Percentiles rank a stretch among this genome's conserved stretches.
These are phyloP conservation scores for Arachis stenosperma DNA, from an alignment of 306 rosid genomes.

Conservation along the genomic window DNA sequence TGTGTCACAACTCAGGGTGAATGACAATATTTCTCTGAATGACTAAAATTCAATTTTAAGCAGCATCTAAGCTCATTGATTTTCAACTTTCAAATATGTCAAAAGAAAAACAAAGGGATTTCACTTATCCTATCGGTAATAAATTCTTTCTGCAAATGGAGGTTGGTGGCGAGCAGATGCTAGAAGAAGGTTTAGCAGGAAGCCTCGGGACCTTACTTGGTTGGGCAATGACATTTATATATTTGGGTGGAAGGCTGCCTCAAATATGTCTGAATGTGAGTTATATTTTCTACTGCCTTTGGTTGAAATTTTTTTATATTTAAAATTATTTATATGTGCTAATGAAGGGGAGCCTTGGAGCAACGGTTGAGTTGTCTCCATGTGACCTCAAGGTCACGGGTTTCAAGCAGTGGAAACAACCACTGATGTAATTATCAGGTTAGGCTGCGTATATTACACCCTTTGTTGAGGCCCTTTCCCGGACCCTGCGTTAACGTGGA, in stretches of 20 bases:
- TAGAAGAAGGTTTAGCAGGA: slow-evolving; percentile 41
- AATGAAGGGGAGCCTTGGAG: too few species aligned
- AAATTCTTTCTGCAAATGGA: slow-evolving; percentile 37
- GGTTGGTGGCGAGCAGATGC: slow-evolving; percentile 49
- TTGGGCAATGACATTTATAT: slow-evolving; percentile 85
- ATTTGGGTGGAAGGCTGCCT: slow-evolving; percentile 87
- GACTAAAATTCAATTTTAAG: slow-evolving; percentile 19
- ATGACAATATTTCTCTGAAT: slow-evolving; percentile 13
- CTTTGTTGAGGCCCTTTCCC: too few species aligned
- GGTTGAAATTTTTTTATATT: slow-evolving; percentile 18
- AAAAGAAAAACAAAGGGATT: slow-evolving; percentile 26
- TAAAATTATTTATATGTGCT: too few species aligned
- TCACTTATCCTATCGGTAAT: slow-evolving; percentile 24
- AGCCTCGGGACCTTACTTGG: slow-evolving; percentile 69
- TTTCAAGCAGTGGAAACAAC: too few species aligned
- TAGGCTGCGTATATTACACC: too few species aligned
- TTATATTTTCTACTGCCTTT: slow-evolving; percentile 33
- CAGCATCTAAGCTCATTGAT: slow-evolving; percentile 1
- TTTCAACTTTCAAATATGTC: slow-evolving; percentile 6
- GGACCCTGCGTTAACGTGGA: too few species aligned
- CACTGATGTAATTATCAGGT: too few species aligned
- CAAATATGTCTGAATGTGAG: slow-evolving; percentile 85
- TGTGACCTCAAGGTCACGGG: too few species aligned
- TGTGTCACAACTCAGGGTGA: background rate
- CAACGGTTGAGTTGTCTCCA: too few species aligned